phyloP scores from a whole-genome alignment of 495 filamentous ascomycete species.

The Hypoxylon intermedium region DNA sequence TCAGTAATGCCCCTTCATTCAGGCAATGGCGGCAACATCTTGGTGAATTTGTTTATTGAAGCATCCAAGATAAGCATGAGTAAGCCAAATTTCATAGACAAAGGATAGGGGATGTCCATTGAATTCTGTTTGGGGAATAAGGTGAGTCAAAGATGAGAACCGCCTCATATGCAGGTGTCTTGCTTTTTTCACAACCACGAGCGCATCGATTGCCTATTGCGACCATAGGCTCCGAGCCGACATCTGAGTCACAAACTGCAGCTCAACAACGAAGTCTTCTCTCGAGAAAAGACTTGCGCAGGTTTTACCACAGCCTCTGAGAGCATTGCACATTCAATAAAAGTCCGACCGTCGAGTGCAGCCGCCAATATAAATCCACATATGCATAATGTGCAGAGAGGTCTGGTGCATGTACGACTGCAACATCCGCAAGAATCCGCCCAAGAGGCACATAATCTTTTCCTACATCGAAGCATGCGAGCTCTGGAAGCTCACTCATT shows the following conservation, averaged over 20 bases:
- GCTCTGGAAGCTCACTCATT: slow-evolving; percentile 4
- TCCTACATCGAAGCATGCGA: slow-evolving; percentile 10
- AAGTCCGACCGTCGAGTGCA: background rate
- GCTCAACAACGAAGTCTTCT: background rate
- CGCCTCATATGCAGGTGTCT: background rate
- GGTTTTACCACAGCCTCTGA: too few relatives aligned
- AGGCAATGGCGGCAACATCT: background rate
- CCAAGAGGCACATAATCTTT: slow-evolving; percentile 18
- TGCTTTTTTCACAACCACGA: background rate
- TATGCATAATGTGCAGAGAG: slow-evolving; percentile 16
- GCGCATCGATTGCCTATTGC: background rate
- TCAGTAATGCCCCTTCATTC: background rate
- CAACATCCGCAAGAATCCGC: slow-evolving; percentile 4
- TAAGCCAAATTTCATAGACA: background rate
- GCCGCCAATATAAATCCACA: background rate
- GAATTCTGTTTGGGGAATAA: background rate
- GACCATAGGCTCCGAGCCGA: background rate
- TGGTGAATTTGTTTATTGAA: background rate
- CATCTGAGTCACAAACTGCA: background rate
- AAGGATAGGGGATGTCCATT: background rate
- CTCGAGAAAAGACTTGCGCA: background rate
- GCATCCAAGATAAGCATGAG: too few relatives aligned
- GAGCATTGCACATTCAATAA: too few relatives aligned
- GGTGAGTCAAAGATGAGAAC: slow-evolving; percentile 16
- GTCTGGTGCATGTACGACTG: slow-evolving; percentile 23